Percentiles rank a stretch among this genome's conserved stretches.
These are phyloP conservation scores for Beta lomatogona DNA, from an alignment of 179 eudicot genomes.

Conservation along the genomic window DNA sequence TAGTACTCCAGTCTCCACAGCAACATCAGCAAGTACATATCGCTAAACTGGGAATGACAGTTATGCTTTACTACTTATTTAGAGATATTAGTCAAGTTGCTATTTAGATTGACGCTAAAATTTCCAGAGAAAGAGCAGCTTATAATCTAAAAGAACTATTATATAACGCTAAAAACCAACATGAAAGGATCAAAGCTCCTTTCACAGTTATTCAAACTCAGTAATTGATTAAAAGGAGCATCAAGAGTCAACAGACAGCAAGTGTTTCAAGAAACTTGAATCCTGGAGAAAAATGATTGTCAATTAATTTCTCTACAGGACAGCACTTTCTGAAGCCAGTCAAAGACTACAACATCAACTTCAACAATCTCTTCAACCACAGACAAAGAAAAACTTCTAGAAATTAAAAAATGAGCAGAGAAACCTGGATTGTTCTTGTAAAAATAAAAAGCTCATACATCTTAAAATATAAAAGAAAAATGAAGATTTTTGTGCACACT, in stretches of 20 bases:
- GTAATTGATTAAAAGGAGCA: background rate
- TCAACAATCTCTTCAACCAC: background rate
- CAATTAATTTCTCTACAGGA: background rate
- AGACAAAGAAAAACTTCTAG: background rate
- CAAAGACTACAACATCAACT: background rate
- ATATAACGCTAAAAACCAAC: background rate
- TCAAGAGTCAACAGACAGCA: background rate
- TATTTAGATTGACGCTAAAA: background rate
- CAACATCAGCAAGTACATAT: background rate
- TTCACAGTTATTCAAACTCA: background rate
- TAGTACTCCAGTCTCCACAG: background rate
- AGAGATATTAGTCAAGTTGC: too few relatives aligned
- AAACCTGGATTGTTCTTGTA: background rate
- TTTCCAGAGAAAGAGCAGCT: background rate
- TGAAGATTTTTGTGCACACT: background rate
- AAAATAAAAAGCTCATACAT: background rate
- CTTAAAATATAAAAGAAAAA: background rate
- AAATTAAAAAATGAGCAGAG: background rate
- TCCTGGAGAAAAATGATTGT: background rate
- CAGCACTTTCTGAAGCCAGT: background rate
- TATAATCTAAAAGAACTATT: background rate
- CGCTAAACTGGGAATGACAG: background rate
- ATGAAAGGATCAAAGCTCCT: background rate
- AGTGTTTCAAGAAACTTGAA: background rate
- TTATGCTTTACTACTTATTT: too few relatives aligned